Conservation (phyloP, 495 filamentous ascomycete species). For the Daldinia concentrica region DNA sequence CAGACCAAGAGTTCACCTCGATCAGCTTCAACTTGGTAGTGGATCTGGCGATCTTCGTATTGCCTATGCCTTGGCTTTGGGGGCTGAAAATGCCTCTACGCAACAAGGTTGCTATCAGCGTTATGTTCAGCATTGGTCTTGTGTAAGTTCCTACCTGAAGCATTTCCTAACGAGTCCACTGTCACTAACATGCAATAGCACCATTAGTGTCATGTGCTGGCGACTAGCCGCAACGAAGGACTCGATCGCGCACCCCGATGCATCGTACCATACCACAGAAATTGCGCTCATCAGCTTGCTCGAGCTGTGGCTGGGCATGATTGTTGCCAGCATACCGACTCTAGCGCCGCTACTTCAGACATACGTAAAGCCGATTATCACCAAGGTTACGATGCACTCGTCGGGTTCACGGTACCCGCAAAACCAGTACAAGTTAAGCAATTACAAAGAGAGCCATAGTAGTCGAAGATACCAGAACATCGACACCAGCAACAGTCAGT, state of each 20-base stretch:
- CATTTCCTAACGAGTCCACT: background rate
- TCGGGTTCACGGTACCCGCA: background rate
- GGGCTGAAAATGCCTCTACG: constrained; percentile 4
- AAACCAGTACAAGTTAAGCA: background rate
- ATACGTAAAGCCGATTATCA: background rate
- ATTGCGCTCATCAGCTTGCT: background rate
- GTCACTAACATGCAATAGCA: too few relatives aligned
- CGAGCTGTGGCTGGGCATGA: constrained; percentile 5
- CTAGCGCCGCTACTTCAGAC: background rate
- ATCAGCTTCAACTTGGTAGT: background rate
- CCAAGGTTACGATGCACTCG: background rate
- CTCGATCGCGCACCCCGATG: background rate
- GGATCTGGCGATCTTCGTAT: background rate
- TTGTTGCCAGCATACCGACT: background rate
- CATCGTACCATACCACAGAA: background rate
- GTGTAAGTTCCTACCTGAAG: background rate
- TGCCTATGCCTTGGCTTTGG: constrained; percentile 2
- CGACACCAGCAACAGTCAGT: background rate
- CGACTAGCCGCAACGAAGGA: background rate
- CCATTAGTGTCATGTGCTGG: constrained; percentile 1
- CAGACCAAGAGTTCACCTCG: background rate
- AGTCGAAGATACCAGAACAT: background rate
- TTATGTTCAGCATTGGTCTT: constrained; percentile 9
- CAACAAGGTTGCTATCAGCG: constrained; percentile 3
- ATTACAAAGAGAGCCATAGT: background rate